Evolutionary conservation across 2,329 filamentous ascomycete species (phyloP), one percentile per base, ranked within the genome.

Genomic region (Lasiodiplodia sp.): DNA sequence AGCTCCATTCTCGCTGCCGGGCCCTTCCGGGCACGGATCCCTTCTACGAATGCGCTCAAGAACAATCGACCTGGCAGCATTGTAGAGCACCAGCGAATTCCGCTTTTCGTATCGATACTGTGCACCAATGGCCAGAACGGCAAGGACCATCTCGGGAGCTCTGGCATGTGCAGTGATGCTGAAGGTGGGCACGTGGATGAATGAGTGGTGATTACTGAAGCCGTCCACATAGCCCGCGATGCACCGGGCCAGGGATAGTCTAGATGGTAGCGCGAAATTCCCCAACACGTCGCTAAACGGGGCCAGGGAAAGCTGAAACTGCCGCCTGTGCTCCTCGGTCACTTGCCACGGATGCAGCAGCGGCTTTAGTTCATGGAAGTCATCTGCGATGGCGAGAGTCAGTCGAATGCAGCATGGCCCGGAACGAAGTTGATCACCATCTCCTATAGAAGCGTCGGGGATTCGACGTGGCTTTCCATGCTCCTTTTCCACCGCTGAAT

Each of bases 401-500:
- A 63, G 58, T 34, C 14, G 12, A 25, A 49, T 3, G 21, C 51
- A n/a, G 14, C 70, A 70, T 25, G 66, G 73, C 71, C 38, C 73
- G 71, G 23, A 18, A 23, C 49, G 40, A 16, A 18, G 21, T 23
- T 34, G 18, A 8, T 38, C 51, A 65, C 62, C 62, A n/a, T 65
- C 62, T 53, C 62, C 62, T 18, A 55, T 55, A 16, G 47, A 52
- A n/a, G n/a, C n/a, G 16, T 65, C 40, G 16, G 62, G 62, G 21
- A 65, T 44, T n/a, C 58, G 40, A 10, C 40, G 23, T 18, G 21
- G 58, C 40, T 49, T 62, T 11, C 21, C 58, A 16, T 47, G 23
- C 16, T 21, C 40, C 47, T n/a, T 63, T 10, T 49, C 40, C 16
- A n/a, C 16, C n/a, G 21, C 23, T n/a, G 37, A 38, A 21, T 34